Base-by-base conservation (phyloP, 2,329 filamentous ascomycete species). In the Acephala macrosclerotiorum region DNA sequence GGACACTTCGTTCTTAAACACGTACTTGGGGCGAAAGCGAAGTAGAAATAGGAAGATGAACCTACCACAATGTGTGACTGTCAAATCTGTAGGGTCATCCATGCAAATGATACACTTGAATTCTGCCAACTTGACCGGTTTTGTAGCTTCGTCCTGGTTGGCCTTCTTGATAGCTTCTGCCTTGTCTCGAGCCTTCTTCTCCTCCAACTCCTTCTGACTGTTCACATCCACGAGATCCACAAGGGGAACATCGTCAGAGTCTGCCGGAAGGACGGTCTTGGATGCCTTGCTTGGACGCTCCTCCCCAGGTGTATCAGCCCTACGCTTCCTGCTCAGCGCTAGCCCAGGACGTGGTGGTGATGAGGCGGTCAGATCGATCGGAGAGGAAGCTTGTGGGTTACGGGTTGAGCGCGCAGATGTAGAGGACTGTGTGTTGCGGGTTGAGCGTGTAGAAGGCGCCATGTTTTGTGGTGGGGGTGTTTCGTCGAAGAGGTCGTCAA, bases 91-190 rank as follows among this genome's bases (percentile, higher is more conserved):
- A 29, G 81, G 84, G 67, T 87, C 81, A 66, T 90, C 88, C 86
- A 90, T 88, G 77, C 88, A 91, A 65, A 91, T 90, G 51, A 88
- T 86, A 68, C 88, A 91, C 76, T 90, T 86, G 57, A 89, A 88
- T 3, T 80, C 79, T 53, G 82, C 80, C 18, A 91, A 76, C 74
- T 85, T 72, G 81, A 75, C 59, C 77, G 81, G 73, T 51, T 83
- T 85, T 59, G 85, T 83, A 58, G 80, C 79, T 61, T 82, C 79
- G 12, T 80, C 80, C 66, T 80, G 79, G 65, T 78, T 76, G n/a
- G 82, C 74, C 57, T 83, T 68, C 65, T 73, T 73, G 40, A 75
- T 69, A 20, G 71, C 57, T 55, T 76, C 73, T 45, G 72, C 72
- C 56, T 72, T 68, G 25, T 73, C 65, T 58, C 72, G 75, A 9